Evolutionary conservation across 495 filamentous ascomycete species (phyloP), one percentile per base, ranked within the genome.

Genomic region (Aeminium ludgeri): DNA sequence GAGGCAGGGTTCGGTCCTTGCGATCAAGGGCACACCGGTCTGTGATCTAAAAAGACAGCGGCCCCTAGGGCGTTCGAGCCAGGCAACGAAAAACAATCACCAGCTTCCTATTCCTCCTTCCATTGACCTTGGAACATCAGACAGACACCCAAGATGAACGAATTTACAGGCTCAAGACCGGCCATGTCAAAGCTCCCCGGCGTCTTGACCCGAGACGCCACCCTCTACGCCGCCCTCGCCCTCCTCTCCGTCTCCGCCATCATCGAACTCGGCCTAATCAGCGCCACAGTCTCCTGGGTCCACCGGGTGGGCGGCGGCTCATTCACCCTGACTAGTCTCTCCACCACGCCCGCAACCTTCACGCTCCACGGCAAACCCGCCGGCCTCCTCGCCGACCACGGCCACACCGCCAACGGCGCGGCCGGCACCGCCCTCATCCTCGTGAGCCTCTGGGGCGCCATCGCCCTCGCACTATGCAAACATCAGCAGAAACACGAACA

Each of bases 351-450:
- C 37, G 44, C 18, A 34, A 19, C 36, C 6, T 50, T 50, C 38
- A 37, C 30, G 2, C 47, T 50, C 1, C 37, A 45, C 33, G 47
- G 47, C 37, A 50, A 50, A 29, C 47, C 47, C 20, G 34, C 20
- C 27, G 20, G 30, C 27, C 32, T 41, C 20, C 41, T 50, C 31
- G 27, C 13, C 28, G 29, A 50, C 30, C 47, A 50, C 36, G 47
- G 47, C 38, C 47, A 50, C 19, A 42, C 47, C 13, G 25, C 36
- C 30, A 50, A 50, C 38, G 47, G 47, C 34, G 47, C 47, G 2
- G 47, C 42, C 18, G 47, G 47, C 31, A 45, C 47, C 3, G 41
- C 6, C 18, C 41, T 50, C 34, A 35, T 50, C 17, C 31, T 36
- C 20, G 27, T 50, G 13, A 37, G 47, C 20, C 30, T 50, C 7